Conservation (phyloP, 2,329 filamentous ascomycete species). For the Rutstroemia sydowiana region DNA sequence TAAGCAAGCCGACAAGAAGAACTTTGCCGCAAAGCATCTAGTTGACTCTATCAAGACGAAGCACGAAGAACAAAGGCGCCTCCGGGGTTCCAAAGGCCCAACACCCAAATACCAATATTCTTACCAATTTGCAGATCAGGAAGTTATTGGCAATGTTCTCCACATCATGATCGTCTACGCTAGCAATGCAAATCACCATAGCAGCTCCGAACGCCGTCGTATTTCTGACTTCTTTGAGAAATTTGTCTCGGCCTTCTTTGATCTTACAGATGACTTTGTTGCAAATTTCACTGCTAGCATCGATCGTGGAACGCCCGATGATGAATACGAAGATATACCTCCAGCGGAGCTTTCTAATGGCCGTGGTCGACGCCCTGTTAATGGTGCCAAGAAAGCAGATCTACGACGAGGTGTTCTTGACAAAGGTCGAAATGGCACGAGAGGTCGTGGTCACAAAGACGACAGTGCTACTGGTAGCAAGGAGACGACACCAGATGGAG, state of each 20-base stretch:
- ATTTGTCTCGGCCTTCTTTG: conserved; percentile 71
- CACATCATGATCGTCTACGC: conserved; percentile 59
- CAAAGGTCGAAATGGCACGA: conserved; percentile 62
- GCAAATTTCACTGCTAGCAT: conserved; percentile 60
- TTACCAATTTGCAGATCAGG: conserved; percentile 65
- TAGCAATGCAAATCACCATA: conserved; percentile 62
- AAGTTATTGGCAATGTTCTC: conserved; percentile 56
- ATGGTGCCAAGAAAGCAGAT: conserved; percentile 65
- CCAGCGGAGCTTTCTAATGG: conserved; percentile 65
- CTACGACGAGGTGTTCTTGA: conserved; percentile 83
- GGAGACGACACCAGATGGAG: conserved; percentile 79
- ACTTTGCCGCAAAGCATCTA: conserved; percentile 82
- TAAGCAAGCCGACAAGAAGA: conserved; percentile 83
- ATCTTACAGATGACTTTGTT: conserved; percentile 62
- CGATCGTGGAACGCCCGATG: conserved; percentile 63
- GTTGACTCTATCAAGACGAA: conserved; percentile 87
- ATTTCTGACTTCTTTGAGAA: conserved; percentile 69
- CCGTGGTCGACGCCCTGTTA: conserved; percentile 52
- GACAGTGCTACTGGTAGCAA: conserved; percentile 77
- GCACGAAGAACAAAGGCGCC: conserved; percentile 80
- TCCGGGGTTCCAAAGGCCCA: conserved; percentile 55
- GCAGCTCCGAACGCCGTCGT: conserved; percentile 64
- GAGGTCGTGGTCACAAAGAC: conserved; percentile 66
- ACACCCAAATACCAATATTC: conserved; percentile 65
- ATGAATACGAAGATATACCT: conserved; percentile 58